Percentiles rank a stretch among this genome's conserved stretches.
Conservation (phyloP, 768 basidiomycete species). For the Galerina marginata region DNA sequence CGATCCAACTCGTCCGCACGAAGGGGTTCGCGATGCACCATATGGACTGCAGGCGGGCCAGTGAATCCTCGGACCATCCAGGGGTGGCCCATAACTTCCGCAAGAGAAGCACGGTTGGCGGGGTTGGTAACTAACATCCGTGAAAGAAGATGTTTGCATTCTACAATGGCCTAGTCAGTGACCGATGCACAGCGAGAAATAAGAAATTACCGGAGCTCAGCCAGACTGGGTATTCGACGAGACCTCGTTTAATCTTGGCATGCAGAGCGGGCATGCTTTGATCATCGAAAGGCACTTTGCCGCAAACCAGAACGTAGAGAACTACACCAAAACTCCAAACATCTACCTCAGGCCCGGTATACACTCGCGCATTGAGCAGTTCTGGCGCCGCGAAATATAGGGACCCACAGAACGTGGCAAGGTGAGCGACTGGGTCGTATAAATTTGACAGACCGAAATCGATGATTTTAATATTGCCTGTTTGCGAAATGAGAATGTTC, state of each 20-base stretch:
- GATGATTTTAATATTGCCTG: conserved; percentile 99
- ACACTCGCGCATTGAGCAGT: conserved; percentile 93
- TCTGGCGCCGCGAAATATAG: conserved; percentile 99
- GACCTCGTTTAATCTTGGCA: conserved; percentile 97
- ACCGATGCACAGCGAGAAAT: not conserved
- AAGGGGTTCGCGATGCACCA: conserved; percentile 89
- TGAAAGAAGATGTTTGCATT: conserved; percentile 92
- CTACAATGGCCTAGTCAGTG: conserved; percentile 43
- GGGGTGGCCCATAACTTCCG: conserved; percentile 86
- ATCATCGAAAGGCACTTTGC: conserved; percentile 98
- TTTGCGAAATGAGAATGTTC: conserved; percentile 98
- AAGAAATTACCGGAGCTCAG: conserved; percentile 77
- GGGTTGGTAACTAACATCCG: conserved; percentile 98
- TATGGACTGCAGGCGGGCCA: conserved; percentile 80
- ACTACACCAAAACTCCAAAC: conserved; percentile 99
- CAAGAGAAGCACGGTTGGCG: conserved; percentile 76
- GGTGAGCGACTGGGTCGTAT: conserved; percentile 79
- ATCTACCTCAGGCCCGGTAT: conserved; percentile 97
- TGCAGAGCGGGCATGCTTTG: conserved; percentile 99
- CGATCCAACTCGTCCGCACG: conserved; percentile 88
- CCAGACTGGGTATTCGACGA: conserved; percentile 98
- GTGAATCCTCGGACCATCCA: conserved; percentile 92
- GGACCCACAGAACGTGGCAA: conserved; percentile 96
- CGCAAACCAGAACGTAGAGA: conserved; percentile 95
- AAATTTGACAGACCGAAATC: conserved; percentile 98